phyloP scores from a whole-genome alignment of 2,329 filamentous ascomycete genomes.

The Neopestalotiopsis rosae region DNA sequence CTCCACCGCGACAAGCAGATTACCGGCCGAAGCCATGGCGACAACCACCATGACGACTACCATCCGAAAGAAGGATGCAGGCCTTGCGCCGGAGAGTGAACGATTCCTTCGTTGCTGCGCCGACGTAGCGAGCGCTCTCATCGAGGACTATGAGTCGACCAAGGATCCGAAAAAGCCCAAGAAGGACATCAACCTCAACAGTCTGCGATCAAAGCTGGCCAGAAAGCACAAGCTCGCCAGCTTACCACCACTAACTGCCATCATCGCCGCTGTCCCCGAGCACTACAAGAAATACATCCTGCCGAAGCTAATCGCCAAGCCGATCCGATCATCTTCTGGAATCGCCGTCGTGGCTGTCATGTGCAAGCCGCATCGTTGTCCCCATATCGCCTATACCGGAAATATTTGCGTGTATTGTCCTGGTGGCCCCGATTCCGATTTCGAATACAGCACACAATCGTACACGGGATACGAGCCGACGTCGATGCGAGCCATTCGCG shows the following conservation, averaged over 20 bases:
- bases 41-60: slow-evolving; percentile 70
- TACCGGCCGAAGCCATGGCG: slow-evolving; percentile 3
- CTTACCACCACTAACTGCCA: slow-evolving; percentile 91
- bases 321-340: slow-evolving; percentile 92
- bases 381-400: slow-evolving; percentile 96
- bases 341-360: slow-evolving; percentile 99
- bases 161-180: slow-evolving; percentile 74
- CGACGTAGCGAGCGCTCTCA: slow-evolving; percentile 91
- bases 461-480: slow-evolving; percentile 99
- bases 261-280: slow-evolving; percentile 98
- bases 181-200: slow-evolving; percentile 92
- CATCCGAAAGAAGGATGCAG: slow-evolving; percentile 72
- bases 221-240: slow-evolving; percentile 91
- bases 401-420: slow-evolving; percentile 99
- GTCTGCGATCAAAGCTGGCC: slow-evolving; percentile 81
- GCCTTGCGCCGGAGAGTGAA: slow-evolving; percentile 90
- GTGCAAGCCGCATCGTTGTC: slow-evolving; percentile 98
- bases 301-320: slow-evolving; percentile 95
- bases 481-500: slow-evolving; percentile 96
- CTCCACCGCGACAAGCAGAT: background rate
- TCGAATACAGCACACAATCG: slow-evolving; percentile 98
- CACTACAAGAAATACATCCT: slow-evolving; percentile 99
- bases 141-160: slow-evolving; percentile 89
- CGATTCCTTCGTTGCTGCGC: slow-evolving; percentile 92
- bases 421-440: slow-evolving; percentile 95